These are phyloP conservation scores for Pyrus pyrifolia DNA, from an alignment of 306 rosid species.

Conservation along the genomic window DNA sequence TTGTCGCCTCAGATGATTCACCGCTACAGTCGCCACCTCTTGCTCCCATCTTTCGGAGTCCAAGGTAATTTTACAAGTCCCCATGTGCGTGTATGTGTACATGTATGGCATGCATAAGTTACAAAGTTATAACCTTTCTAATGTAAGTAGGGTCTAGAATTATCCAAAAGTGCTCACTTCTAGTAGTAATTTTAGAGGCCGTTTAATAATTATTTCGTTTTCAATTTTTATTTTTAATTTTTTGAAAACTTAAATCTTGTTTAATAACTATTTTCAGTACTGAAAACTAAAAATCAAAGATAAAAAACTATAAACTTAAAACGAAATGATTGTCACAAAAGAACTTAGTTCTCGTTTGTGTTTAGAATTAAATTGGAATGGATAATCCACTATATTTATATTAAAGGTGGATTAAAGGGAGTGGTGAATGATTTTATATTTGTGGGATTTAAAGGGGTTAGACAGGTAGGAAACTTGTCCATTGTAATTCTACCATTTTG, in stretches of 20 bases:
- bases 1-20: slow-evolving; percentile 61
- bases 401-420: too few species aligned
- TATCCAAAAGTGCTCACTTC: not conserved
- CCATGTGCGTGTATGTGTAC: not conserved
- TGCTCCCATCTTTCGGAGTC: slow-evolving; percentile 90
- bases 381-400: too few species aligned
- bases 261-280: too few species aligned
- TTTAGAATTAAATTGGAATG: too few species aligned
- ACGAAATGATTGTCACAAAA: too few species aligned
- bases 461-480: not conserved
- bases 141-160: not conserved
- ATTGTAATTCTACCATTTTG: too few species aligned
- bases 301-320: too few species aligned
- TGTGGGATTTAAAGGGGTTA: not conserved
- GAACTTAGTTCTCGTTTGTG: too few species aligned
- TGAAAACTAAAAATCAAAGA: too few species aligned
- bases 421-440: not conserved
- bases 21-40: slow-evolving; percentile 92
- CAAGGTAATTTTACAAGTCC: slow-evolving; percentile 36
- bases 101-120: not conserved
- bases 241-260: too few species aligned
- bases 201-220: too few species aligned
- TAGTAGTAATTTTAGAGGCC: not conserved
- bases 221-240: too few species aligned
- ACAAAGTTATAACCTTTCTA: not conserved